Evolutionary conservation across 2,329 filamentous ascomycete species (phyloP), one percentile per base, ranked within the genome.

Genomic region (Tolypocladium ovalisporum): DNA sequence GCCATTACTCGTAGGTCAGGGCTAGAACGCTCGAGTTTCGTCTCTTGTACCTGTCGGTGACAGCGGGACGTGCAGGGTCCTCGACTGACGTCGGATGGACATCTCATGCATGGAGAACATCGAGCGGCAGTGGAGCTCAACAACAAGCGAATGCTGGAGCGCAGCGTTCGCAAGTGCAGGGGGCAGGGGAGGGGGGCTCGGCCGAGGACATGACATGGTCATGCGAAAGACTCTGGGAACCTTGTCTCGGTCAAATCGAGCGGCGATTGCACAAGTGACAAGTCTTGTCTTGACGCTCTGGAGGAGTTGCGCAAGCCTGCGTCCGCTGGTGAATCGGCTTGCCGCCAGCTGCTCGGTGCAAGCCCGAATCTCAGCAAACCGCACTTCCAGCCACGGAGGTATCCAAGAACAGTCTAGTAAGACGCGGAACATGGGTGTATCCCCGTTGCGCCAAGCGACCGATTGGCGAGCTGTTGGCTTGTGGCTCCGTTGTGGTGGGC

Each of bases 1-100:
- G 29, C 5, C 29, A 34, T 35, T 52, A 35, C 47, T 34, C 29
- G 35, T 34, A 4, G 47, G 9, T 42, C 40, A 54, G 52, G 36
- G 36, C 36, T 54, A 54, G 15, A 19, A 24, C 17, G 19, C 27
- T 51, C 47, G 29, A n/a, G 17, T 22, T 19, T 49, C 47, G 32
- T 47, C 54, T 36, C 22, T 49, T 49, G 42, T 27, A n/a, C n/a
- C 24, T 47, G 24, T 29, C 29, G 42, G 42, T 13, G 47, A n/a
- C 15, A 7, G 37, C 40, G 52, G 49, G 39, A 42, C 55, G 44
- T 53, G 55, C 49, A 56, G 55, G 55, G 55, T 42, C 55, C 39
- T 44, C 55, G 39, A 53, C 49, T 42, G 49, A 52, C 37, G 37
- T 54, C 52, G 52, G 36, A n/a, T 40, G 37, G 24, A 19, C 47